phyloP scores from a whole-genome alignment of 1,139 yeast species.

The Martiniozyma asiatica region DNA sequence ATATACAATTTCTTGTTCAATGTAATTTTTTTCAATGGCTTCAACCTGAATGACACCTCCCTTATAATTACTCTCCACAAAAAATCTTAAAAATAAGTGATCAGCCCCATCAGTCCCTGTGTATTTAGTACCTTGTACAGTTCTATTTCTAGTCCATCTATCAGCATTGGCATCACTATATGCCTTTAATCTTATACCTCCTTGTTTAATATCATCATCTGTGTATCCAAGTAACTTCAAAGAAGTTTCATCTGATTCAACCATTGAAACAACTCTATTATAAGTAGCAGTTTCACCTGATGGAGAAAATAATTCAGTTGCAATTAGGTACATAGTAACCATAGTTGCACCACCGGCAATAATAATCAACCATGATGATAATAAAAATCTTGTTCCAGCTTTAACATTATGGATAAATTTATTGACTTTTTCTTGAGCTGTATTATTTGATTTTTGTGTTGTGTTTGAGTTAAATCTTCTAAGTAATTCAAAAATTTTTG shows the following conservation, averaged over 20 bases:
- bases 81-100: conserved; percentile 74
- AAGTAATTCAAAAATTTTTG: not conserved
- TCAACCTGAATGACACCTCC: conserved; percentile 68
- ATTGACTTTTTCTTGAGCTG: conserved; percentile 13
- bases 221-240: conserved; percentile 45
- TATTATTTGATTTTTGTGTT: conserved; percentile 3
- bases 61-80: conserved; percentile 55
- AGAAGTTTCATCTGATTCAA: conserved; percentile 56
- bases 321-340: conserved; percentile 63
- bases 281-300: conserved; percentile 86
- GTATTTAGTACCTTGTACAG: conserved; percentile 32
- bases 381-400: conserved; percentile 48
- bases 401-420: conserved; percentile 26
- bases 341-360: conserved; percentile 60
- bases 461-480: conserved; percentile 1
- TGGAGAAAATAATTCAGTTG: conserved; percentile 72
- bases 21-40: conserved; percentile 54
- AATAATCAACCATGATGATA: conserved; percentile 48
- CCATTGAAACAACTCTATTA: conserved; percentile 69
- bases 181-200: conserved; percentile 53
- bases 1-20: conserved; percentile 64
- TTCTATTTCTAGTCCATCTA: conserved; percentile 82
- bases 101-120: conserved; percentile 64
- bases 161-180: conserved; percentile 65
- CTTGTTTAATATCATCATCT: conserved; percentile 21